Evolutionary conservation across 208 protist species (phyloP), one percentile per base, ranked within the genome.

Genomic region (Acanthamoeba sp.): DNA sequence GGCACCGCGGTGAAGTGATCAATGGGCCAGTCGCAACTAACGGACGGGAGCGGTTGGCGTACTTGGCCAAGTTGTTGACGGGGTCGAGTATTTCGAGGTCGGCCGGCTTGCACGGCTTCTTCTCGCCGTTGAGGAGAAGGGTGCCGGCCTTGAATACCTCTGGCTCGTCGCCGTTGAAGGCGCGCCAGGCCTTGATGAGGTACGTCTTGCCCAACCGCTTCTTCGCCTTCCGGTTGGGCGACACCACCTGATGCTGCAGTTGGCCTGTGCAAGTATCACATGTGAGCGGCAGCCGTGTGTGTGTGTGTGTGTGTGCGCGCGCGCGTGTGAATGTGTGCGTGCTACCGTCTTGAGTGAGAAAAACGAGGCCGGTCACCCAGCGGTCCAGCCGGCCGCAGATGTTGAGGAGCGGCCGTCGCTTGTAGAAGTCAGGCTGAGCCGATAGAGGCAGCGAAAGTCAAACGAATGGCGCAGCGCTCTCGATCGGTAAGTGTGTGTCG

Each of bases 331-430:
- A 9, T 73, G 64, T 16, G 64, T 38, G 64, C 64, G 42, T 12
- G 5, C 34, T 38, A 88, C 80, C 48, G 36, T 88, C 80, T 88
- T 88, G 80, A 5, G 80, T 88, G 9, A 88, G 48, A 18, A 88
- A 62, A 12, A 88, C 80, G 32, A 88, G 80, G 27, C 80, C 80
- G 32, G 80, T 88, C n/a, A 88, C 80, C 80, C 80, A 88, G 59
- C 50, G 27, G n/a, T 88, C 80, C n/a, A 88, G 80, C 22, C 80
- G 80, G 16, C 80, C 80, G 36, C 80, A 88, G 42, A 88, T 88
- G 45, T 55, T 64, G 80, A 88, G 80, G 29, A 88, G 50, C 48
- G 80, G 80, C 0, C 48, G 38, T 27, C 80, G 38, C 22, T 52
- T 62, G 42, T 45, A 64, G 22, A 64, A 88, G 32, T 88, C 80